These are phyloP conservation scores for Colletotrichum navitas DNA, from an alignment of 2,329 filamentous ascomycete species.

Conservation along the genomic window DNA sequence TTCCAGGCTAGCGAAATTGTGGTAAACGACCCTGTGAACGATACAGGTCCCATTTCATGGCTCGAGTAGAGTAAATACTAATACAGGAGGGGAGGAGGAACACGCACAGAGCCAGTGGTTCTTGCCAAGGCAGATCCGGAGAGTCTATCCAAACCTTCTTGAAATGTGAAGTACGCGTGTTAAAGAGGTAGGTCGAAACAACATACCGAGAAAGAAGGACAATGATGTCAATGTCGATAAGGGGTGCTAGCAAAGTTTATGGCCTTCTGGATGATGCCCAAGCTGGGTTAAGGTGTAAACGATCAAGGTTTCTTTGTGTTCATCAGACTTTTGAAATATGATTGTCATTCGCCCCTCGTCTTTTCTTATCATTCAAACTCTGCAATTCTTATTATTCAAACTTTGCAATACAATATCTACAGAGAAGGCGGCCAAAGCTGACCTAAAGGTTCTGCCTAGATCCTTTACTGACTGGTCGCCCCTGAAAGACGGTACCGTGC, in stretches of 20 bases:
- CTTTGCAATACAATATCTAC: slow-evolving; percentile 31
- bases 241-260: neutral
- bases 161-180: neutral
- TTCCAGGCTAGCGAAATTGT: neutral
- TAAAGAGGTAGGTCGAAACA: neutral
- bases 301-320: neutral
- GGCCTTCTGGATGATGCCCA: neutral
- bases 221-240: neutral
- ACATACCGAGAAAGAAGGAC: neutral
- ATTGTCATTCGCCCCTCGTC: neutral
- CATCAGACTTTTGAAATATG: neutral
- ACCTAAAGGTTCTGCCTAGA: neutral
- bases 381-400: slow-evolving; percentile 18
- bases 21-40: neutral
- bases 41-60: neutral
- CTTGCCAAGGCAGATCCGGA: neutral
- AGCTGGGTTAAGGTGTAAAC: neutral
- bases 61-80: neutral
- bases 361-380: slow-evolving; percentile 21
- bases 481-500: neutral
- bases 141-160: neutral
- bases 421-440: slow-evolving; percentile 28
- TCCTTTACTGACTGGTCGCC: neutral
- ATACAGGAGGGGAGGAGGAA: too few species aligned
- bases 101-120: neutral